phyloP scores from a whole-genome alignment of 2,329 filamentous ascomycete species.

The Neobulgaria alba region DNA sequence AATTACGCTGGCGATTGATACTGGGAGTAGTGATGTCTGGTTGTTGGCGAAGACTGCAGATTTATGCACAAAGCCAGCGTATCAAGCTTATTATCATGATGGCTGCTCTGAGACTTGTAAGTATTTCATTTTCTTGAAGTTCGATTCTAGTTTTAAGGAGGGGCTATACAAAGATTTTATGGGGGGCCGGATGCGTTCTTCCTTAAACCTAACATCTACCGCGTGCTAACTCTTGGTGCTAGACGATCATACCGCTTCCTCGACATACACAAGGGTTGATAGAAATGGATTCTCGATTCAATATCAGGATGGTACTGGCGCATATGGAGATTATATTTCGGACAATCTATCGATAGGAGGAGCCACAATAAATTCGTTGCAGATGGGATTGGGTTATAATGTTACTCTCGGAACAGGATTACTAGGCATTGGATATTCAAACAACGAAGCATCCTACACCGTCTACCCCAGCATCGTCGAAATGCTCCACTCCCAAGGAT shows the following conservation, averaged over 20 bases:
- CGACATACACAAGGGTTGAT: constrained; percentile 37
- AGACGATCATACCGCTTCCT: constrained; percentile 42
- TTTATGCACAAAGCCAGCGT: constrained; percentile 12
- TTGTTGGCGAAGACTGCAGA: constrained; percentile 32
- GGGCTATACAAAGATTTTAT: too few relatives aligned
- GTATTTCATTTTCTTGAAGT: constrained; percentile 29
- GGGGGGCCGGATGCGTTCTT: too few relatives aligned
- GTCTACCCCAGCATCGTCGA: constrained; percentile 24
- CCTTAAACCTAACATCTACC: not conserved
- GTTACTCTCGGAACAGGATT: constrained; percentile 43
- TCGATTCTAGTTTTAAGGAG: too few relatives aligned
- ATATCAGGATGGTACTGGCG: constrained; percentile 47
- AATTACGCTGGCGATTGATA: constrained; percentile 48
- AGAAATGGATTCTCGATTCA: constrained; percentile 42
- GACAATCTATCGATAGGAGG: constrained; percentile 45
- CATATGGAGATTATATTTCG: constrained; percentile 45
- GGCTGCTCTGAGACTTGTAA: constrained; percentile 33
- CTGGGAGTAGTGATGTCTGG: constrained; percentile 56
- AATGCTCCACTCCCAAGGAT: constrained; percentile 31
- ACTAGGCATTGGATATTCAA: constrained; percentile 46
- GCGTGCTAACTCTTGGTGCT: not conserved
- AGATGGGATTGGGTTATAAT: constrained; percentile 45
- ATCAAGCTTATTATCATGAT: constrained; percentile 20
- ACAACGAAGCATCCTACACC: constrained; percentile 36
- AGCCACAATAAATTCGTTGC: constrained; percentile 37